Conservation (phyloP, 1,284 basidiomycete species). For the Paramarasmius palmivorus region DNA sequence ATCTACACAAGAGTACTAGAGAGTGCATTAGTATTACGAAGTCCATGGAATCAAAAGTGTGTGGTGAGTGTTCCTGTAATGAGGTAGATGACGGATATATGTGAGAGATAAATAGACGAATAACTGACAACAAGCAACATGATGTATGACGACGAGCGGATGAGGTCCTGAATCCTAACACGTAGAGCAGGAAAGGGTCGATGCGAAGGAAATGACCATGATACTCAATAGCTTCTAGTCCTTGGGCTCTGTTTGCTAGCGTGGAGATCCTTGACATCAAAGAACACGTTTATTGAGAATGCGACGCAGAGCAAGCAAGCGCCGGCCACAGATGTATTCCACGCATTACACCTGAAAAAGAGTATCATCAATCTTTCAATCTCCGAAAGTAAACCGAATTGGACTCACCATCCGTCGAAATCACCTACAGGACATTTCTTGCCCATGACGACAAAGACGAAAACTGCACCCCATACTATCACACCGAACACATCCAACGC, state of each 20-base stretch:
- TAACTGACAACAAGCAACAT: too few species aligned
- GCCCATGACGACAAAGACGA: conserved; percentile 60
- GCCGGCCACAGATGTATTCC: conserved; percentile 62
- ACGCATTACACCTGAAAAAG: conserved; percentile 66
- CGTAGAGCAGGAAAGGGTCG: neutral
- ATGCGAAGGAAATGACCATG: neutral
- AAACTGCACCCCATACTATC: conserved; percentile 58
- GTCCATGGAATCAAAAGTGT: too few species aligned
- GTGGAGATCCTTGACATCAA: conserved; percentile 65
- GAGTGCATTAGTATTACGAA: too few species aligned
- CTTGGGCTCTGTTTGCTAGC: conserved; percentile 52
- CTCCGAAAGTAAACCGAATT: conserved; percentile 3
- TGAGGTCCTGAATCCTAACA: neutral
- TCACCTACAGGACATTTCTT: conserved; percentile 61
- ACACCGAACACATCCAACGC: conserved; percentile 48
- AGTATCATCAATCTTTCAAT: conserved; percentile 7
- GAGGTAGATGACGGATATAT: too few species aligned
- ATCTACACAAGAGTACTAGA: too few species aligned
- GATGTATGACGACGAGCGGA: too few species aligned
- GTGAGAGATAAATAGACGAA: too few species aligned
- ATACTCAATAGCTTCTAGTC: conserved; percentile 28
- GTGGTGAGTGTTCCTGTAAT: too few species aligned
- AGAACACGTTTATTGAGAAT: conserved; percentile 59
- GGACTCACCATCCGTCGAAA: conserved; percentile 64
- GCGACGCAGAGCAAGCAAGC: conserved; percentile 55